phyloP scores from a whole-genome alignment of 208 protist genomes.

The Leptomonas pyrrhocoris region DNA sequence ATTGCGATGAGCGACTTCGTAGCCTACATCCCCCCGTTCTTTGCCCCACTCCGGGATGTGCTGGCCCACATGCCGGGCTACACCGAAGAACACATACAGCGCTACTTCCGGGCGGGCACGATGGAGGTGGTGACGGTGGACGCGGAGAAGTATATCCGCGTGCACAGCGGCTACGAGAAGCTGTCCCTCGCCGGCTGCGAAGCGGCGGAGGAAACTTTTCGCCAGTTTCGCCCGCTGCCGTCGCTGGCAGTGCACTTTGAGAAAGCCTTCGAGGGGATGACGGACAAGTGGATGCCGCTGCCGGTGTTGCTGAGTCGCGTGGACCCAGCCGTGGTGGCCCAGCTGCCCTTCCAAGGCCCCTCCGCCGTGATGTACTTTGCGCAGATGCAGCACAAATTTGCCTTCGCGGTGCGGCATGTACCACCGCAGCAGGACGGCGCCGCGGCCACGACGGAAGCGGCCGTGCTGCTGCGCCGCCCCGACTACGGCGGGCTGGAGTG shows the following conservation, averaged over 20 bases:
- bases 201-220: slow-evolving; percentile 58
- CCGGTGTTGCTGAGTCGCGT: slow-evolving; percentile 62
- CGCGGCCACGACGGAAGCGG: slow-evolving; percentile 25
- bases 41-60: slow-evolving; percentile 73
- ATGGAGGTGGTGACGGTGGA: slow-evolving; percentile 74
- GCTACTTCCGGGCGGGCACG: slow-evolving; percentile 63
- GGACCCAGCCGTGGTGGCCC: slow-evolving; percentile 44
- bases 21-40: slow-evolving; percentile 85
- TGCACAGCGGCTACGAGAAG: slow-evolving; percentile 77
- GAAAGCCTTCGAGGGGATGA: slow-evolving; percentile 60
- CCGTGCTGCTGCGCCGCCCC: slow-evolving; percentile 70
- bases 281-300: slow-evolving; percentile 84
- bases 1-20: slow-evolving; percentile 79
- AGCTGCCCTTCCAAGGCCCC: slow-evolving; percentile 66
- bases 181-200: slow-evolving; percentile 66
- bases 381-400: slow-evolving; percentile 91
- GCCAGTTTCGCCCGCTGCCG: slow-evolving; percentile 45
- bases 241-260: slow-evolving; percentile 18
- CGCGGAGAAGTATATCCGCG: slow-evolving; percentile 64
- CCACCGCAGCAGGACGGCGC: background rate
- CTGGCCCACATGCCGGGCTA: slow-evolving; percentile 85
- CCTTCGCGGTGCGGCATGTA: slow-evolving; percentile 58
- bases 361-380: slow-evolving; percentile 86
- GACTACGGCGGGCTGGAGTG: slow-evolving; percentile 64
- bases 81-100: slow-evolving; percentile 80